Base-by-base conservation (phyloP, 345 rosid species). In the Camelina laxa region DNA sequence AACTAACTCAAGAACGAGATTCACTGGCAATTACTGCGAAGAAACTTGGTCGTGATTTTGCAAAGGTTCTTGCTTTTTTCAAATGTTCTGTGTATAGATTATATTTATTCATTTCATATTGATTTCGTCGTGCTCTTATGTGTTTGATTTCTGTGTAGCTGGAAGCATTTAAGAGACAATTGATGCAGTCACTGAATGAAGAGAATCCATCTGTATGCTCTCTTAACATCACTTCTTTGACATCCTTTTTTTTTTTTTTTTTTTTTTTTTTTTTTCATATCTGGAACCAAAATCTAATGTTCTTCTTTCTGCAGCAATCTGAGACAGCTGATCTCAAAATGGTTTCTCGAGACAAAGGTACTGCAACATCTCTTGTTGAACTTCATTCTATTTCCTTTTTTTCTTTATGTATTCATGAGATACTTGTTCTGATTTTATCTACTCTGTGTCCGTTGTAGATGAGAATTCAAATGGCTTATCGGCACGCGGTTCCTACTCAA, bases 141-240 rank as follows among this genome's bases (percentile, higher is more conserved):
- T 38, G 48, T 20, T 50, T 22, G 24, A 22, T 50, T 20, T 3
- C 22, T 11, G 3, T 39, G 54, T 84, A 91, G 99, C 80, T 95
- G 72, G 97, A 95, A 79, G 83, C 91, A 9, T 91, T 94, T 75
- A 94, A 91, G 90, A 83, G 95, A 75, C 98, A 94, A 51, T 75
- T 94, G 83, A 85, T 91, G 98, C 96, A 84, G 76, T 94, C 98
- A 6, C 73, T 91, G 55, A 91, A 63, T 63, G 98, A 91, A 39
- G 97, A 91, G 44, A 85, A 68, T 72, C 82, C 82, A 78, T 82
- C 86, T 21, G 98, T 94, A 85, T 65, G 65, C 47, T 41, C 65
- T 22, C 65, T 24, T 19, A 27, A 3, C 50, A 24, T 13, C 44
- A 55, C 60, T 14, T 54, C 24, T 47, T 24, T 64, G 19, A 36